phyloP scores from a whole-genome alignment of 2,329 filamentous ascomycete species.

The Huntiella moniliformis region DNA sequence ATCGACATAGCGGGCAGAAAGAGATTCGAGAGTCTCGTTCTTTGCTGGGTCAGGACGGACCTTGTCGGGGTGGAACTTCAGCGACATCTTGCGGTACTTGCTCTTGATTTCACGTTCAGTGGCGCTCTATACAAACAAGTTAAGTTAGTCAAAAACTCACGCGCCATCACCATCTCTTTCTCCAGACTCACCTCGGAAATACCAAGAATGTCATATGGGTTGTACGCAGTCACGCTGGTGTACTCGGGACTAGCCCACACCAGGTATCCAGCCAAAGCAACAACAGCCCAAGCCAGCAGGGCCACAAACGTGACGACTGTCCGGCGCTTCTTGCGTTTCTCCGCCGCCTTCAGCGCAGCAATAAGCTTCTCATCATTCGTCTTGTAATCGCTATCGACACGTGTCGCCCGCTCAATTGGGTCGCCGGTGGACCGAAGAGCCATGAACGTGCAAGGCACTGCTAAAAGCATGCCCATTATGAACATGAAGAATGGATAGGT shows the following conservation, averaged over 20 bases:
- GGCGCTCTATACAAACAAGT: conserved; percentile 38
- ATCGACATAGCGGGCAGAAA: conserved; percentile 84
- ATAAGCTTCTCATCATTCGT: conserved; percentile 72
- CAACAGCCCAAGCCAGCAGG: conserved; percentile 59
- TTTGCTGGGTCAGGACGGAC: conserved; percentile 61
- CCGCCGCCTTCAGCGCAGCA: conserved; percentile 61
- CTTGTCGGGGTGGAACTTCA: conserved; percentile 88
- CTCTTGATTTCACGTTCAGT: conserved; percentile 83
- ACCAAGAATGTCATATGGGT: conserved; percentile 87
- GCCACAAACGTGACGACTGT: conserved; percentile 68
- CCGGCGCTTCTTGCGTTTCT: conserved; percentile 77
- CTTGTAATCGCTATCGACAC: conserved; percentile 38
- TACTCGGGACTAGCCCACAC: conserved; percentile 37
- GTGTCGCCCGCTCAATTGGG: conserved; percentile 29
- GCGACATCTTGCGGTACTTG: conserved; percentile 70
- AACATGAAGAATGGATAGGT: conserved; percentile 79
- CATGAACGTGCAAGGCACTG: conserved; percentile 65
- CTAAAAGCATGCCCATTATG: conserved; percentile 74
- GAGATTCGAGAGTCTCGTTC: conserved; percentile 69
- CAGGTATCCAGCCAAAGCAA: conserved; percentile 82
- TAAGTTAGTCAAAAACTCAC: background rate
- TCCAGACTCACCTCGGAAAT: conserved; percentile 49
- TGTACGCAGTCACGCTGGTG: conserved; percentile 54
- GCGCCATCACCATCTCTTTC: background rate
- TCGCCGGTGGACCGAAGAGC: conserved; percentile 32